Percentiles rank a stretch among this genome's conserved stretches.
Conservation (phyloP, 2,329 filamentous ascomycete species). For the Colletotrichum filicis region DNA sequence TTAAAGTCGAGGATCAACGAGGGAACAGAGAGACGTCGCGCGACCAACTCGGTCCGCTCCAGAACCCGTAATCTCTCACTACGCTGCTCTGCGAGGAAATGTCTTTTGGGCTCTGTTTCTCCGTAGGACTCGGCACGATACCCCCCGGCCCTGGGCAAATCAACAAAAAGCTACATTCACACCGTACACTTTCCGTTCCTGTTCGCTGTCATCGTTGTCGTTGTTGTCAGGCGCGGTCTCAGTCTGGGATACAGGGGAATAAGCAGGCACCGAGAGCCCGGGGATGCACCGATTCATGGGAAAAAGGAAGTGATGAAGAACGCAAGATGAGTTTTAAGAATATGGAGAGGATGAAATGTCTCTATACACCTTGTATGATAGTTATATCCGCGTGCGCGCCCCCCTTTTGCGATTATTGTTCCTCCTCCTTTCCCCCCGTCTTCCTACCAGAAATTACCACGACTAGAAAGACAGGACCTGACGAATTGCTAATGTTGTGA, state of each 20-base stretch:
- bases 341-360: background rate
- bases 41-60: background rate
- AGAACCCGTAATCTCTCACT: background rate
- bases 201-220: background rate
- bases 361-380: conserved; percentile 2
- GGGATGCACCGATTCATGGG: background rate
- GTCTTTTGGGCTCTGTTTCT: background rate
- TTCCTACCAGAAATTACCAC: background rate
- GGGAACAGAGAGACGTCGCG: conserved; percentile 9
- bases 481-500: conserved; percentile 10
- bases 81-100: conserved; percentile 1
- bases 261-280: background rate
- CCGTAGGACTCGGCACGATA: conserved; percentile 34
- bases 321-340: background rate
- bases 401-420: background rate
- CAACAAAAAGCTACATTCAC: conserved; percentile 17
- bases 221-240: background rate
- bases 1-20: conserved; percentile 9
- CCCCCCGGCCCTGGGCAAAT: conserved; percentile 29
- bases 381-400: conserved; percentile 1
- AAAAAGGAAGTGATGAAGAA: background rate
- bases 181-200: background rate
- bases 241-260: background rate
- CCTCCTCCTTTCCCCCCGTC: background rate
- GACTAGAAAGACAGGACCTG: conserved; percentile 9